Base-by-base conservation (phyloP, 371 early-diverging fungal genomes). In the Mucor circinelloides region DNA sequence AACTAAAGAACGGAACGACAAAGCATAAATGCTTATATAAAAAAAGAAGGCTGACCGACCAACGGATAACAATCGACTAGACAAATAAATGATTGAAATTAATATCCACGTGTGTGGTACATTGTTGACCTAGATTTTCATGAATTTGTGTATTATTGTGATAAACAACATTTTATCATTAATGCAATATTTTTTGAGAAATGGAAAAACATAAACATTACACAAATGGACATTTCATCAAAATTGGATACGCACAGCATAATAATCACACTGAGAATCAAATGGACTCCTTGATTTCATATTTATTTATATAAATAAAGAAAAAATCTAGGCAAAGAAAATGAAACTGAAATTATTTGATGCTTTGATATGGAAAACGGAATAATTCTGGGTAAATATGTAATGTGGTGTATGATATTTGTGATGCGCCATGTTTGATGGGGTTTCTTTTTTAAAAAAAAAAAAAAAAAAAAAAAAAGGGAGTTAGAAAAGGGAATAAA, bases 311-410 rank as follows among this genome's bases (percentile, higher is more conserved):
- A 19, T 44, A 44, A 44, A 44, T 44, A 64, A 69, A 68, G 55
- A 56, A 36, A 67, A 42, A 15, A 21, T 30, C 54, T 28, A 48
- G 38, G 34, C 69, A 68, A 56, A 68, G 56, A 32, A 42, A 15
- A 36, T 38, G 9, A n/a, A 27, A 32, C 38, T 54, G 32, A 58
- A 10, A 13, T 36, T 59, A 19, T 44, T 50, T 50, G 25, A 50
- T 23, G 50, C 21, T 50, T 23, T 50, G 50, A 50, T 50, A 50
- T 50, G 25, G 50, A 25, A 50, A 50, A 50, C 50, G 50, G 50
- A 50, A 50, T 50, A 23, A 23, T 50, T 50, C 50, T 50, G 50
- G 50, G 50, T 50, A 50, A 50, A 25, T 50, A 23, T 50, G 50
- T 13, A 50, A 25, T 50, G 44, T 50, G 25, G 50, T 50, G 25